Base-by-base conservation (phyloP, 2,329 filamentous ascomycete species). In the Parastagonospora nodorum region DNA sequence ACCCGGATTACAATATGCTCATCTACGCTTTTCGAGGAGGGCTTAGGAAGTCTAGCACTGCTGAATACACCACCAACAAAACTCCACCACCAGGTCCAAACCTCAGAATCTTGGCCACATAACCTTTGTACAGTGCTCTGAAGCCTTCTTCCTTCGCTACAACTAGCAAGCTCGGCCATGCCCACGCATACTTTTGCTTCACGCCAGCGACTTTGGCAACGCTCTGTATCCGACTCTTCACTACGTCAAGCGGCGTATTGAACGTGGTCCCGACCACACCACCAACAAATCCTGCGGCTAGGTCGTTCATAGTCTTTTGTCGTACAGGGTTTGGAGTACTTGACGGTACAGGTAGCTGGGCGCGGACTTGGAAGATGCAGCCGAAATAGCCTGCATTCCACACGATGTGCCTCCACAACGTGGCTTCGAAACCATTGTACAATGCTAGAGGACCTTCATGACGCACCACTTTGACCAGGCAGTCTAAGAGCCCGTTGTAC, bases 321-420 rank as follows among this genome's bases (percentile, higher is more conserved):
- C 52, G 42, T 35, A 60, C 57, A 5, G 56, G 48, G 42, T 64
- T 67, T 8, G 33, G 14, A 15, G 48, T 45, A 8, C 32, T 43
- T 2, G 45, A 35, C 8, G 63, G 64, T 11, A 50, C 33, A 15
- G 66, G 62, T 11, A 69, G 28, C 45, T 62, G 58, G 12, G 56
- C 53, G 12, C 66, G 53, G 6, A 69, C 66, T 15, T 67, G 65
- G 43, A 68, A 69, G 16, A 69, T 68, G 35, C 66, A 69, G 5
- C 66, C 66, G 53, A 69, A 69, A 44, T 69, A 69, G 4, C 65
- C 66, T 2, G 66, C 65, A 31, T 69, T 69, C 65, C 66, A 69
- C 6, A 69, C 65, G 5, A 69, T 66, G 35, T 69, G 66, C 14
- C 66, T 45, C 66, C 66, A 69, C 2, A 69, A 53, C 28, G 66